Evolutionary conservation across 305 asterid species (phyloP).

Genomic region (Solanum hybrid): DNA sequence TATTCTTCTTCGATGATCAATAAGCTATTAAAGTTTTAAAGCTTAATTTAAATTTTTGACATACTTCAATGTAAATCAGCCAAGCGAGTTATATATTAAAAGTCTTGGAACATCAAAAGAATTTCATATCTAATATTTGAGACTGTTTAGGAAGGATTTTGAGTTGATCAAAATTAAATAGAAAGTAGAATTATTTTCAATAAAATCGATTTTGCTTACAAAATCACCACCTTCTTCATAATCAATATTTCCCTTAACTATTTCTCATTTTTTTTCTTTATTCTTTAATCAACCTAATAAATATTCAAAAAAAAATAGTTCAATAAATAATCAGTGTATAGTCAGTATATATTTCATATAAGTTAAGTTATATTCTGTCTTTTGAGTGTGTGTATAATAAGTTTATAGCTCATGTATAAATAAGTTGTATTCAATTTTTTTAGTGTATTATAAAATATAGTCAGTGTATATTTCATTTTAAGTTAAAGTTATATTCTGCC

Average conservation of each 20-base stretch:
- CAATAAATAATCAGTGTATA: neutral
- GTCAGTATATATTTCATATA: neutral
- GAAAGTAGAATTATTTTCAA: neutral
- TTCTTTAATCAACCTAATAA: neutral
- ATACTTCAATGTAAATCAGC: neutral
- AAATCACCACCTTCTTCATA: neutral
- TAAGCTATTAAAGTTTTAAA: neutral
- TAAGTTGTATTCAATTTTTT: neutral
- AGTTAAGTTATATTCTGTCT: too few relatives aligned
- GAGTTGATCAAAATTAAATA: neutral
- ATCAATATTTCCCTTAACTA: neutral
- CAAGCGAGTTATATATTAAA: neutral
- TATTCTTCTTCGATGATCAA: neutral
- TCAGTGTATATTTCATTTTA: too few relatives aligned
- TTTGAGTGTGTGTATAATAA: neutral
- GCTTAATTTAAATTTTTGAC: neutral
- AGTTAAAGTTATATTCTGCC: too few relatives aligned
- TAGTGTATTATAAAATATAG: too few relatives aligned
- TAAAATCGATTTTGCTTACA: neutral
- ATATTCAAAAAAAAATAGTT: neutral
- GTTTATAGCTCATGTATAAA: too few relatives aligned
- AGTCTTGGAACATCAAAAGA: accelerated
- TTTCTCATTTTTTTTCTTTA: neutral
- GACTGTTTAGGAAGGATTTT: neutral
- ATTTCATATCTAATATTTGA: neutral